Evolutionary conservation across 495 filamentous ascomycete genomes (phyloP).

Genomic region (Jackrogersella multiformis): DNA sequence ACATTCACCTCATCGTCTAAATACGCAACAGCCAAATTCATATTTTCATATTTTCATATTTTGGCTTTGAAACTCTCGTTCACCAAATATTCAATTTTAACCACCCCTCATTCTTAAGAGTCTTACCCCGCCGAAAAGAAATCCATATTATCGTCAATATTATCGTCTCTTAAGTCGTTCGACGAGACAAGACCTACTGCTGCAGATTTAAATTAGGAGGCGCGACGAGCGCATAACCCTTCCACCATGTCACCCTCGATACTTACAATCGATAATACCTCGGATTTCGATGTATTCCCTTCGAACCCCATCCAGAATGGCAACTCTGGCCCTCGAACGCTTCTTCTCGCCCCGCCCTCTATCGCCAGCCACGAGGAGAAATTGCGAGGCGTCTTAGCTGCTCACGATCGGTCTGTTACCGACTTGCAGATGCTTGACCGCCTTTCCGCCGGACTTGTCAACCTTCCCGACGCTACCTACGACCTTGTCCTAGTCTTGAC

Average conservation of each 20-base stretch:
- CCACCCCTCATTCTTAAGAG: slow-evolving; percentile 19
- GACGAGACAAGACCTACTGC: neutral
- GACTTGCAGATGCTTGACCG: slow-evolving; percentile 99
- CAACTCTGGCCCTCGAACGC: slow-evolving; percentile 51
- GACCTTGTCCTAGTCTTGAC: slow-evolving; percentile 85
- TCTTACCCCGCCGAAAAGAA: slow-evolving; percentile 26
- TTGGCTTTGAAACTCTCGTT: neutral
- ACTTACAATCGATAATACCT: slow-evolving; percentile 51
- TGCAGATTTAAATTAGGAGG: slow-evolving; percentile 2
- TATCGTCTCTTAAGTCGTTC: neutral
- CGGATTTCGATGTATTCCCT: slow-evolving; percentile 50
- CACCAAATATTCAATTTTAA: neutral
- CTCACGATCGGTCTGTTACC: slow-evolving; percentile 74
- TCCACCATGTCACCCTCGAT: slow-evolving; percentile 50
- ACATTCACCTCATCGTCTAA: neutral
- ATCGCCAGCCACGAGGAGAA: slow-evolving; percentile 60
- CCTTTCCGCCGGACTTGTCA: slow-evolving; percentile 80
- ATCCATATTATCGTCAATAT: slow-evolving; percentile 5
- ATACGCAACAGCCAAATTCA: no score
- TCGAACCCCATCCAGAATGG: slow-evolving; percentile 33
- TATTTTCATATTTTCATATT: neutral
- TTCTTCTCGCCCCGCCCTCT: slow-evolving; percentile 65
- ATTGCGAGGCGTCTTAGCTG: slow-evolving; percentile 55
- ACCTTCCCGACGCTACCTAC: slow-evolving; percentile 80
- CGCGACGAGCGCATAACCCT: slow-evolving; percentile 23